A percentile compares a stretch with the other conserved stretches of the same genome.
Evolutionary conservation across 257 asterid genomes (phyloP).

Genomic region (Nyctanthes arbortristis): DNA sequence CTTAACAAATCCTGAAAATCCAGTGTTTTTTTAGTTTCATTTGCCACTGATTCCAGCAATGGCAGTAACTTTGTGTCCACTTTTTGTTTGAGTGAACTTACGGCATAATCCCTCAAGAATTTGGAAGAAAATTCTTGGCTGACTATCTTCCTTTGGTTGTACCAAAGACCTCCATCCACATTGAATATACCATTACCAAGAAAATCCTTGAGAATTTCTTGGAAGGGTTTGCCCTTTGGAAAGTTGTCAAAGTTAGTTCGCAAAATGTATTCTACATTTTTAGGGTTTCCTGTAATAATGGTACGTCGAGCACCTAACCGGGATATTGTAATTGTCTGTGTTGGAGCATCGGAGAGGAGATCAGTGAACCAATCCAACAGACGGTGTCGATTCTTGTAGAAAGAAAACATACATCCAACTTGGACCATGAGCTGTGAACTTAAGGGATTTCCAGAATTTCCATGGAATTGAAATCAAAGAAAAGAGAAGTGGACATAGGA

Average conservation of each 20-base stretch:
- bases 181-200: conserved; percentile 63
- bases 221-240: conserved; percentile 59
- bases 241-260: conserved; percentile 52
- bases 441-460: conserved; percentile 20
- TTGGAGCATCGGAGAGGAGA: conserved; percentile 43
- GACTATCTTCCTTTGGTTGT: conserved; percentile 48
- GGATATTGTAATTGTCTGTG: conserved; percentile 51
- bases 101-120: conserved; percentile 35
- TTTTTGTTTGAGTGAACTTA: conserved; percentile 25
- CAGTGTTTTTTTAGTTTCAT: conserved; percentile 18
- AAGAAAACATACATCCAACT: conserved; percentile 56
- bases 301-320: conserved; percentile 57
- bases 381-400: conserved; percentile 62
- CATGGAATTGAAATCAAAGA: conserved; percentile 6
- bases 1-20: conserved; percentile 69
- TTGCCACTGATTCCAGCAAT: conserved; percentile 41
- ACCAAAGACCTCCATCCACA: conserved; percentile 61
- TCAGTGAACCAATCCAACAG: conserved; percentile 71
- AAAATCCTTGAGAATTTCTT: conserved; percentile 54
- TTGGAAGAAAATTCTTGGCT: conserved; percentile 40
- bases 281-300: conserved; percentile 61
- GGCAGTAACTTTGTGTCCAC: conserved; percentile 54
- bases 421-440: conserved; percentile 26
- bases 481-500: conserved; percentile 27
- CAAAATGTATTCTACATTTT: conserved; percentile 54